phyloP scores from a whole-genome alignment of 768 basidiomycete genomes.

The Suillus paluster region DNA sequence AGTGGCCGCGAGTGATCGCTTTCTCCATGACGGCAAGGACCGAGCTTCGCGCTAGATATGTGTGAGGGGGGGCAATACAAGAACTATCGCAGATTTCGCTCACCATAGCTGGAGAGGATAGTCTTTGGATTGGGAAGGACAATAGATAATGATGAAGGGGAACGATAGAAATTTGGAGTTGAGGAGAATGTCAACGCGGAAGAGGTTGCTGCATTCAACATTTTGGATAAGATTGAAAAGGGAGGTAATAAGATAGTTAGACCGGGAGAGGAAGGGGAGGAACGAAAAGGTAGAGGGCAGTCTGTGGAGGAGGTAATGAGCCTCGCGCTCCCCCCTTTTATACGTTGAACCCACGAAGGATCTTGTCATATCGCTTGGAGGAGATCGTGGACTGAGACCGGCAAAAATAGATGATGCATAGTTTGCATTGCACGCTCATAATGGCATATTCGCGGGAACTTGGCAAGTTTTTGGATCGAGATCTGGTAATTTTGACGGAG shows the following conservation, averaged over 20 bases:
- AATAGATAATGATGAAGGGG: conserved; percentile 36
- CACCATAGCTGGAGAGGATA: conserved; percentile 34
- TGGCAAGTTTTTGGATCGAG: conserved; percentile 27
- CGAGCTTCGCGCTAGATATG: conserved; percentile 55
- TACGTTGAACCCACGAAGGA: conserved; percentile 20
- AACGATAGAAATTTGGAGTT: conserved; percentile 37
- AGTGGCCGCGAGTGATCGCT: conserved; percentile 60
- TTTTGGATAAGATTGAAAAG: conserved; percentile 12
- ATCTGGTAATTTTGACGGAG: conserved; percentile 33
- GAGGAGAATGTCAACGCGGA: conserved; percentile 35
- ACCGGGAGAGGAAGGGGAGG: conserved; percentile 4
- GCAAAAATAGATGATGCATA: conserved; percentile 37
- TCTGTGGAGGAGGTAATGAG: conserved; percentile 20
- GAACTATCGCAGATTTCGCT: neutral
- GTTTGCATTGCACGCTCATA: conserved; percentile 36
- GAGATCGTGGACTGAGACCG: conserved; percentile 19
- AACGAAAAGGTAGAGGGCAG: conserved; percentile 9
- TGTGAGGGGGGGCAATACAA: conserved; percentile 11
- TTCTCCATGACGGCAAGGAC: conserved; percentile 61
- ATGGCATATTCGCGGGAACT: conserved; percentile 40
- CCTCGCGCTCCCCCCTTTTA: conserved; percentile 31
- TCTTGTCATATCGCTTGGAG: conserved; percentile 9
- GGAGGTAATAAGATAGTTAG: neutral
- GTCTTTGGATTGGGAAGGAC: conserved; percentile 33
- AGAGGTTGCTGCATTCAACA: conserved; percentile 37